Percentiles rank a stretch among this genome's conserved stretches.
phyloP scores from a whole-genome alignment of 2,329 filamentous ascomycete species.

The Uncinocarpus reesii region DNA sequence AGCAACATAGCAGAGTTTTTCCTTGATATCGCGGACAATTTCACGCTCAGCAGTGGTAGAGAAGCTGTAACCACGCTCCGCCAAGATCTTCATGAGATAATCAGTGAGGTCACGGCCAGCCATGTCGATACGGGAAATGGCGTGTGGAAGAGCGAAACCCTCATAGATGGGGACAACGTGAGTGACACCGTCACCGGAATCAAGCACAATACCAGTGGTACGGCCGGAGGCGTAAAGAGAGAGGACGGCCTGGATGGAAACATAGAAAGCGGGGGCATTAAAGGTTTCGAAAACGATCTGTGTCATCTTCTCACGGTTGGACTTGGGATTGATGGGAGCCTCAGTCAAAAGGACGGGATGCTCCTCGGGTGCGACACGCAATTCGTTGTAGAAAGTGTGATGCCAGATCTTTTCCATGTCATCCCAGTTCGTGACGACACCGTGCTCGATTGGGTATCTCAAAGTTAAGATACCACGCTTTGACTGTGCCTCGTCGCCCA shows the following conservation, averaged over 20 bases:
- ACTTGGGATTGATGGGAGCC: conserved; percentile 99
- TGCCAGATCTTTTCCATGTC: conserved; percentile 99
- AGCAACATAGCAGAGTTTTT: conserved; percentile 99
- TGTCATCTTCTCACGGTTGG: conserved; percentile 99
- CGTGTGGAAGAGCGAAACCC: conserved; percentile 99
- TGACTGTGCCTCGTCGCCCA: conserved; percentile 99
- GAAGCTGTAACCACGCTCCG: conserved; percentile 99
- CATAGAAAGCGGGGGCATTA: conserved; percentile 99
- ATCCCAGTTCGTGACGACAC: conserved; percentile 99
- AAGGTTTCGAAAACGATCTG: conserved; percentile 99
- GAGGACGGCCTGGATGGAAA: conserved; percentile 98
- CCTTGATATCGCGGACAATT: conserved; percentile 99
- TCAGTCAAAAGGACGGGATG: conserved; percentile 98
- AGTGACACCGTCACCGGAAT: conserved; percentile 99
- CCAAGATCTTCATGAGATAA: conserved; percentile 99
- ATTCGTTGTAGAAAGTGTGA: conserved; percentile 99
- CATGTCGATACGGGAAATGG: conserved; percentile 99
- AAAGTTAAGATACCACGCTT: conserved; percentile 99
- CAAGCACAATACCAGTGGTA: conserved; percentile 99
- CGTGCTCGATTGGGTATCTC: conserved; percentile 99
- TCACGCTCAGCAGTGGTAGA: conserved; percentile 99
- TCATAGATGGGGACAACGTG: conserved; percentile 99
- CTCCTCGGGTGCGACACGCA: conserved; percentile 99
- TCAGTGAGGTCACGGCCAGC: conserved; percentile 99
- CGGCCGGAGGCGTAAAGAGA: conserved; percentile 99